Evolutionary conservation across 192 early-diverging fungal genomes (phyloP).

Genomic region (Backusella tarrabulga): DNA sequence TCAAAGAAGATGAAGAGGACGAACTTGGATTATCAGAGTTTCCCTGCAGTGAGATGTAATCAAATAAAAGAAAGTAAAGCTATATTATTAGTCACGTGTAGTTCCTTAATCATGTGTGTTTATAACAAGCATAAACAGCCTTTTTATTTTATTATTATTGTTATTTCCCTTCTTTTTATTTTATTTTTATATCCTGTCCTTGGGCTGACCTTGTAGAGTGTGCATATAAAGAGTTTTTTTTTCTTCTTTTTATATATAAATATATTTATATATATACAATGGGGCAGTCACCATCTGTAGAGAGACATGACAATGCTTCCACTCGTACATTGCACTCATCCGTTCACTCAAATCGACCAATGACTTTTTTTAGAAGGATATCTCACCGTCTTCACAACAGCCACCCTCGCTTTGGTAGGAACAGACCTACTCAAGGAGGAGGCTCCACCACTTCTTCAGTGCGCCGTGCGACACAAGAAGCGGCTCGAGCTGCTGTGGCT

Average conservation of each 20-base stretch:
- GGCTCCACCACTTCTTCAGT: conserved; percentile 25
- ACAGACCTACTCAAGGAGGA: neutral
- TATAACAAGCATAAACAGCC: neutral
- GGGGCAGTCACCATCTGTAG: conserved; percentile 25
- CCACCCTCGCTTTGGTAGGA: conserved; percentile 13
- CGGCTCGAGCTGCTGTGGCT: conserved; percentile 21
- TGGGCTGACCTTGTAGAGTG: conserved; percentile 2
- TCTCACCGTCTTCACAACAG: conserved; percentile 12
- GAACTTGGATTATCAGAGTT: conserved; percentile 12
- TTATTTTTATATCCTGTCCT: conserved; percentile 4
- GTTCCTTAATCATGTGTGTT: conserved; percentile 6
- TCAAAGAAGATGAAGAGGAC: conserved; percentile 9
- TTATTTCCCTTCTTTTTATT: neutral
- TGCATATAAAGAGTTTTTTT: conserved; percentile 4
- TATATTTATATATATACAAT: conserved; percentile 10
- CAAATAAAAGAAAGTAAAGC: neutral
- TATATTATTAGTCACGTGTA: neutral
- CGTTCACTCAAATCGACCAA: conserved; percentile 11
- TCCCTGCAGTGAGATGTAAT: conserved; percentile 9
- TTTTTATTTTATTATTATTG: conserved; percentile 5
- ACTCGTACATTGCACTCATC: conserved; percentile 24
- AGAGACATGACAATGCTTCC: conserved; percentile 29
- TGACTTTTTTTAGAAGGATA: conserved; percentile 22
- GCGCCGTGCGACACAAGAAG: conserved; percentile 21
- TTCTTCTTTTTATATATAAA: conserved; percentile 1